phyloP scores from a whole-genome alignment of 2,329 filamentous ascomycete genomes.

The Sporothrix euskadiensis region DNA sequence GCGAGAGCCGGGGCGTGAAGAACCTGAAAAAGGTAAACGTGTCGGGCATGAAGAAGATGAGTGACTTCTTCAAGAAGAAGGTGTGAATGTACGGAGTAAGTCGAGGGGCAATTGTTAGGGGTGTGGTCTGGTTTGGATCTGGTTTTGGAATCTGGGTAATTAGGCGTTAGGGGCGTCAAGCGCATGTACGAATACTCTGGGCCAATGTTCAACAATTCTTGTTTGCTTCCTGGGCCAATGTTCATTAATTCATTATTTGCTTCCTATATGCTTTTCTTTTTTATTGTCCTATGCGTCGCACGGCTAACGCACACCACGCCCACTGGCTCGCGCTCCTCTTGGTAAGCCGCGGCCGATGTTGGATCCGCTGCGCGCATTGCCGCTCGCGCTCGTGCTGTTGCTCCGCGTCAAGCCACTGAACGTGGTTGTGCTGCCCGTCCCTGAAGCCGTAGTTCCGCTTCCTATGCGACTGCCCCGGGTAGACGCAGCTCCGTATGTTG shows the following conservation, averaged over 20 bases:
- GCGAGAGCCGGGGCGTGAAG: slow-evolving; percentile 72
- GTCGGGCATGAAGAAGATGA: slow-evolving; percentile 95
- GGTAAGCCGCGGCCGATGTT: slow-evolving; percentile 52
- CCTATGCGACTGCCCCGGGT: slow-evolving; percentile 10
- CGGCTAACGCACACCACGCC: slow-evolving; percentile 25
- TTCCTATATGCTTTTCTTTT: slow-evolving; percentile 13
- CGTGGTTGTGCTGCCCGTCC: slow-evolving; percentile 19
- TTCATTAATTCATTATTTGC: slow-evolving; percentile 22
- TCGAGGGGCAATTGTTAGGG: not conserved
- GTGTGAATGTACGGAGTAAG: not conserved
- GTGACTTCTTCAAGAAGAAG: slow-evolving; percentile 84
- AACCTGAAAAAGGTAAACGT: slow-evolving; percentile 88
- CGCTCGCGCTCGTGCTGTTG: slow-evolving; percentile 19
- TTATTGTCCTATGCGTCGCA: slow-evolving; percentile 24
- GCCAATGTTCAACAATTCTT: slow-evolving; percentile 17
- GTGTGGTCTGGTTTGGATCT: not conserved
- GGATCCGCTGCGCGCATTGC: slow-evolving; percentile 37
- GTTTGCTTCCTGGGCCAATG: slow-evolving; percentile 7
- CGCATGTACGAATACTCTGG: not conserved
- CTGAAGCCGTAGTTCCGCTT: not conserved
- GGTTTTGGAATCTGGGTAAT: not conserved
- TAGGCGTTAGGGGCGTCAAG: slow-evolving; percentile 17
- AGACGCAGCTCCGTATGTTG: not conserved
- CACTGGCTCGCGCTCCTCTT: slow-evolving; percentile 51
- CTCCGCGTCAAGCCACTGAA: slow-evolving; percentile 25